Percentiles rank a stretch among this genome's conserved stretches.
These are phyloP conservation scores for Aspergillus bombycis DNA, from an alignment of 2,329 filamentous ascomycete genomes.

Conservation along the genomic window DNA sequence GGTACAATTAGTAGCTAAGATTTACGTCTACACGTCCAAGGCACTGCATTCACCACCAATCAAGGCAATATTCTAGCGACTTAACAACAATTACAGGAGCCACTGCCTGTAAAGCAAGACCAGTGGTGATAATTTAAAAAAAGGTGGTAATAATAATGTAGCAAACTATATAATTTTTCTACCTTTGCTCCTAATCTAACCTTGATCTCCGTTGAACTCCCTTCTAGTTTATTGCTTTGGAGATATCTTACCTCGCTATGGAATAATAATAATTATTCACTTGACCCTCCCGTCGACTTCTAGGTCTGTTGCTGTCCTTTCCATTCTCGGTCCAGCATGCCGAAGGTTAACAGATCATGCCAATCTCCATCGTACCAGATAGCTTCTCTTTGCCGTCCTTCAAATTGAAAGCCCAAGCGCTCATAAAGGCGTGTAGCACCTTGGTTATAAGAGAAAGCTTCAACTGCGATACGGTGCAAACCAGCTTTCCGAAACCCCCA, in stretches of 20 bases:
- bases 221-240: neutral
- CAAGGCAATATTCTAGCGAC: neutral
- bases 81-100: neutral
- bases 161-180: too few relatives aligned
- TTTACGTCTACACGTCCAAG: neutral
- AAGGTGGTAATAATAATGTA: too few relatives aligned
- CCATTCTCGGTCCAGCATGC: constrained; percentile 11
- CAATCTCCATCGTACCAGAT: constrained; percentile 12
- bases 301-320: neutral
- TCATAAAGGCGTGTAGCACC: constrained; percentile 15
- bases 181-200: too few relatives aligned
- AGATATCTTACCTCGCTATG: neutral
- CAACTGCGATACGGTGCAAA: constrained; percentile 12
- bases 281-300: neutral
- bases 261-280: neutral
- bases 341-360: constrained; percentile 17
- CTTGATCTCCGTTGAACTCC: too few relatives aligned
- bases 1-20: neutral
- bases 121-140: too few relatives aligned
- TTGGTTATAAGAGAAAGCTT: constrained; percentile 12
- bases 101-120: neutral
- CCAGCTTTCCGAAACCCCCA: constrained; percentile 17
- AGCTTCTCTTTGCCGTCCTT: constrained; percentile 20
- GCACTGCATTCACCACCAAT: neutral
- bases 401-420: constrained; percentile 18